These are phyloP conservation scores for Pseudozyma pruni DNA, from an alignment of 1,284 basidiomycete species.

Conservation along the genomic window DNA sequence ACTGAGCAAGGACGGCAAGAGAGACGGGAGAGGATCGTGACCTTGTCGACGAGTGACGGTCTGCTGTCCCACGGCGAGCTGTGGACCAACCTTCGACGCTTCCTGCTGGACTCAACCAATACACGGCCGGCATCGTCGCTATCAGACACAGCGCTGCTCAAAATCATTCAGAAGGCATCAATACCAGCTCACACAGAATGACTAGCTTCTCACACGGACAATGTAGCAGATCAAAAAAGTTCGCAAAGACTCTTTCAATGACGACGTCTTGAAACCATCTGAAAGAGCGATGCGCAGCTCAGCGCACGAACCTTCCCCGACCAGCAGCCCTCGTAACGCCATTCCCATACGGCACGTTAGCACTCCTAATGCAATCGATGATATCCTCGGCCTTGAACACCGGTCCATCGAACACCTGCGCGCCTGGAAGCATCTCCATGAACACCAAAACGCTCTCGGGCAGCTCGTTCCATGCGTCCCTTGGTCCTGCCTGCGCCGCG, in stretches of 20 bases:
- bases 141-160: conserved; percentile 13
- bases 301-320: conserved; percentile 22
- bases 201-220: not conserved
- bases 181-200: conserved; percentile 1
- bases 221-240: too few relatives aligned
- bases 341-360: conserved; percentile 37
- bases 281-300: too few relatives aligned
- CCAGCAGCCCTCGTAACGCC: conserved; percentile 1
- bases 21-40: conserved; percentile 3
- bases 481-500: conserved; percentile 4
- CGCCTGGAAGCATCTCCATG: conserved; percentile 52
- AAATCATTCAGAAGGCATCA: conserved; percentile 9
- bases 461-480: conserved; percentile 37
- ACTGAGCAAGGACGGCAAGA: not conserved
- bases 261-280: too few relatives aligned
- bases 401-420: conserved; percentile 52
- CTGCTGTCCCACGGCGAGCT: conserved; percentile 15
- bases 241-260: too few relatives aligned
- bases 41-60: conserved; percentile 10
- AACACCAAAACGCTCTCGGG: conserved; percentile 53
- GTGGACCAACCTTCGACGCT: conserved; percentile 11
- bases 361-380: conserved; percentile 47
- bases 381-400: conserved; percentile 52
- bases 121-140: conserved; percentile 7
- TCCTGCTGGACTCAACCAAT: not conserved